Conservation (phyloP, 1,284 basidiomycete genomes). For the Thecaphora thlaspeos region DNA sequence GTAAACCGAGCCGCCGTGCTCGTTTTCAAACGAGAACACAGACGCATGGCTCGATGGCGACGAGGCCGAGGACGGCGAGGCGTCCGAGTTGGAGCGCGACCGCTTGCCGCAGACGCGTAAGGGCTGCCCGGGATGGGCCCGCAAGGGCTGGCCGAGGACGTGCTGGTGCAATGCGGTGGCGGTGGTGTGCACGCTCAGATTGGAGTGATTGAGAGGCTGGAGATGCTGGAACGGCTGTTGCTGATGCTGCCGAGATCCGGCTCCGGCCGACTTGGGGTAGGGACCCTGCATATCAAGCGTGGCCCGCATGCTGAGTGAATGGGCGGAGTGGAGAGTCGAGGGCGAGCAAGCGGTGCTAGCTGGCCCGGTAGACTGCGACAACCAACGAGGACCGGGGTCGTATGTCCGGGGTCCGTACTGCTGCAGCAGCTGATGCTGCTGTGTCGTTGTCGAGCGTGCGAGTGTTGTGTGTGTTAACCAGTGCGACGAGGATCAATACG, state of each 20-base stretch:
- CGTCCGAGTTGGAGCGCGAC: slow-evolving; percentile 30
- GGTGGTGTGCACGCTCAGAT: slow-evolving; percentile 30
- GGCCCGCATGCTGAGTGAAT: too few relatives aligned
- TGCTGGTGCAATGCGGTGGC: slow-evolving; percentile 29
- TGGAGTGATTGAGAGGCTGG: slow-evolving; percentile 27
- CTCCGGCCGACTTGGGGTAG: too few relatives aligned
- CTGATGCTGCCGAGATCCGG: too few relatives aligned
- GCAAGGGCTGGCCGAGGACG: slow-evolving; percentile 28
- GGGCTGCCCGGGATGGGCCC: slow-evolving; percentile 1
- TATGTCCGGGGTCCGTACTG: too few relatives aligned
- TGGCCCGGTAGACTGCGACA: too few relatives aligned
- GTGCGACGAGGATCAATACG: slow-evolving; percentile 40
- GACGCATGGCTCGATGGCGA: slow-evolving; percentile 29
- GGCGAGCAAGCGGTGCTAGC: too few relatives aligned
- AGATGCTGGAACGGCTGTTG: slow-evolving; percentile 7
- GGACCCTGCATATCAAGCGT: too few relatives aligned
- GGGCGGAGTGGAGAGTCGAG: too few relatives aligned
- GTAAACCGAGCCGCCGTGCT: slow-evolving; percentile 12
- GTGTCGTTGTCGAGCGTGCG: too few relatives aligned
- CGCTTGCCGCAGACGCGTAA: slow-evolving; percentile 27
- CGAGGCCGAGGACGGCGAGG: slow-evolving; percentile 24
- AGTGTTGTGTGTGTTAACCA: too few relatives aligned
- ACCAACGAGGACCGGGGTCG: too few relatives aligned
- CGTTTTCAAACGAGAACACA: slow-evolving; percentile 28
- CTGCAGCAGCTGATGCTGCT: too few relatives aligned